Percentiles rank a stretch among this genome's conserved stretches.
Evolutionary conservation across 176 grass and related monocot species (phyloP).

Genomic region (Hyparrhenia diplandra): DNA sequence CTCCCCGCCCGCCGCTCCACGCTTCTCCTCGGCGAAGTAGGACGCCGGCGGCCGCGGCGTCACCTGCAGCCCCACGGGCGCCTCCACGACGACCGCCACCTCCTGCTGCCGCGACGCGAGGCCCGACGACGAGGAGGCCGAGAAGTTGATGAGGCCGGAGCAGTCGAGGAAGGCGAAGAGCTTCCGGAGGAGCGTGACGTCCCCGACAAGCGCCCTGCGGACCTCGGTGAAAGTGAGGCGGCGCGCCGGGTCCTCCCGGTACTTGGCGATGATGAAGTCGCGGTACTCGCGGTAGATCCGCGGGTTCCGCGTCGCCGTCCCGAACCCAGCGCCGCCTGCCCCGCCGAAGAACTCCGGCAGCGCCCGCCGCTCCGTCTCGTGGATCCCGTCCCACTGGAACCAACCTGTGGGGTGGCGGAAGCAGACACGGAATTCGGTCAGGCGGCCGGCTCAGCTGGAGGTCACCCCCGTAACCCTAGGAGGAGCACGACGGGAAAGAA

Average conservation of each 20-base stretch:
- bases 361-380: slow-evolving; percentile 62
- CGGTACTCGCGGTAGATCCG: slow-evolving; percentile 98
- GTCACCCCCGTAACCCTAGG: slow-evolving; percentile 33
- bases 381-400: slow-evolving; percentile 95
- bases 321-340: slow-evolving; percentile 48
- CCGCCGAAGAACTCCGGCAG: slow-evolving; percentile 96
- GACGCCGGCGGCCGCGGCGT: slow-evolving; percentile 29
- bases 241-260: slow-evolving; percentile 66
- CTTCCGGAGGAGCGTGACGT: slow-evolving; percentile 68
- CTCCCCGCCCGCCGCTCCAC: slow-evolving; percentile 29
- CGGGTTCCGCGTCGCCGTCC: slow-evolving; percentile 69
- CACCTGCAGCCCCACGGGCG: slow-evolving; percentile 41
- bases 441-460: not conserved
- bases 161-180: slow-evolving; percentile 64
- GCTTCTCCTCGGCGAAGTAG: slow-evolving; percentile 41
- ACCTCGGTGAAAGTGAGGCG: slow-evolving; percentile 84
- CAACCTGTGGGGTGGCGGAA: too few relatives aligned
- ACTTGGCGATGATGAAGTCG: slow-evolving; percentile 88
- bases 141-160: slow-evolving; percentile 80
- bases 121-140: slow-evolving; percentile 10
- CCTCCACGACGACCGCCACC: slow-evolving; percentile 62
- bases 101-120: slow-evolving; percentile 12
- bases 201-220: slow-evolving; percentile 70
- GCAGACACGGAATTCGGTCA: slow-evolving; percentile 1
- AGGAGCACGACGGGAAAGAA: not conserved